phyloP scores from a whole-genome alignment of 148 eudicot genomes.

The Drosera capensis region DNA sequence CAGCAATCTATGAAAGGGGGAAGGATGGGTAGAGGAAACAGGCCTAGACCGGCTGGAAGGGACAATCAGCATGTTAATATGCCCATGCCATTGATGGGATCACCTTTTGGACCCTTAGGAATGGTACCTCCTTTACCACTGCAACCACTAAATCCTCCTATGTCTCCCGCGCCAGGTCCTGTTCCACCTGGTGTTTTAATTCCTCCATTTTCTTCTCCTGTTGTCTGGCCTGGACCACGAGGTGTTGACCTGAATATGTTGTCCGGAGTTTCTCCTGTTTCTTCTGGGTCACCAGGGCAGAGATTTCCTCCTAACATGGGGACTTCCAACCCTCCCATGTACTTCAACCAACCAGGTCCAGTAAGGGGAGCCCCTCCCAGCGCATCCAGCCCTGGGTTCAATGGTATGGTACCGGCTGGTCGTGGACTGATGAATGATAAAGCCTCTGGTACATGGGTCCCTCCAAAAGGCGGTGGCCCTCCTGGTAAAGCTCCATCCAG shows the following conservation, averaged over 20 bases:
- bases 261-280: constrained; percentile 44
- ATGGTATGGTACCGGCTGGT: constrained; percentile 30
- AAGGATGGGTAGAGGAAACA: constrained; percentile 60
- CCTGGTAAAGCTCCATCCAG: constrained; percentile 93
- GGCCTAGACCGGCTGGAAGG: constrained; percentile 59
- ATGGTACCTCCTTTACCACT: constrained; percentile 77
- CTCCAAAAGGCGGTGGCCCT: constrained; percentile 47
- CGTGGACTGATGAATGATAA: constrained; percentile 59
- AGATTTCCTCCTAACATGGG: constrained; percentile 61
- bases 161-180: constrained; percentile 76
- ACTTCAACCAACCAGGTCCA: constrained; percentile 54
- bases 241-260: constrained; percentile 69
- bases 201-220: constrained; percentile 74
- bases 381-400: constrained; percentile 42
- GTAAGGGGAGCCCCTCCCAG: constrained; percentile 53
- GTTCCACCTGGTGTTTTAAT: constrained; percentile 63
- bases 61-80: constrained; percentile 53
- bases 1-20: constrained; percentile 47
- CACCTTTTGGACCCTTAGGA: constrained; percentile 83
- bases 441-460: constrained; percentile 54
- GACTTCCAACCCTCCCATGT: constrained; percentile 39
- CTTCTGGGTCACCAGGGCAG: constrained; percentile 55
- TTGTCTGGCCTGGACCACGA: constrained; percentile 77
- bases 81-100: constrained; percentile 55
- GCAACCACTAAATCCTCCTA: constrained; percentile 53